Percentiles rank a stretch among this genome's conserved stretches.
Conservation (phyloP, 2,329 filamentous ascomycete species). For the Ramularia endophylla region DNA sequence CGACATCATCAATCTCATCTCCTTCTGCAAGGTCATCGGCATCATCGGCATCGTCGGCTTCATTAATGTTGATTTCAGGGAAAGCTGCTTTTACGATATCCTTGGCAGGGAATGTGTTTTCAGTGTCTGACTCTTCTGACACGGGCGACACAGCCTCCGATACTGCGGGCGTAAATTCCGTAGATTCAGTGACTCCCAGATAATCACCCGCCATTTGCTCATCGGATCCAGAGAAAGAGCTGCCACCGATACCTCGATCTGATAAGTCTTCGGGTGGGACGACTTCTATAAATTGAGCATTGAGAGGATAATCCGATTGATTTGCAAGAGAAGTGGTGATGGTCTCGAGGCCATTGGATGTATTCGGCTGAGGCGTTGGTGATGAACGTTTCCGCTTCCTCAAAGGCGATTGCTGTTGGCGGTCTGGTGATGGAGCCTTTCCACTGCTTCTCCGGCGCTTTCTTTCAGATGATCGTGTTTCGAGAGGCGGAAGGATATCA, state of each 20-base stretch:
- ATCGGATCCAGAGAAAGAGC: slow-evolving; percentile 17
- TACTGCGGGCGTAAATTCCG: slow-evolving; percentile 18
- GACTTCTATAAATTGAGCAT: slow-evolving; percentile 4
- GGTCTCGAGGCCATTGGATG: slow-evolving; percentile 5
- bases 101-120: slow-evolving; percentile 9
- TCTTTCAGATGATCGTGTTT: slow-evolving; percentile 3
- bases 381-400: slow-evolving; percentile 26
- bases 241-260: slow-evolving; percentile 11
- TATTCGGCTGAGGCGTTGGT: slow-evolving; percentile 12
- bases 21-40: slow-evolving; percentile 11
- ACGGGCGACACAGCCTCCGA: slow-evolving; percentile 19
- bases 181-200: slow-evolving; percentile 14
- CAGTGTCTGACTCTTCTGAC: slow-evolving; percentile 15
- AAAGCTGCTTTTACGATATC: slow-evolving; percentile 1
- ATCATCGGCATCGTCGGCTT: slow-evolving; percentile 16
- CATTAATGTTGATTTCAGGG: slow-evolving; percentile 6
- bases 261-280: slow-evolving; percentile 11
- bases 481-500: slow-evolving; percentile 12
- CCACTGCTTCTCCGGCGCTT: slow-evolving; percentile 3
- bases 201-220: slow-evolving; percentile 12
- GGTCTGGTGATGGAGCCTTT: slow-evolving; percentile 2
- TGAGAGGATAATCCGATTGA: too few relatives aligned
- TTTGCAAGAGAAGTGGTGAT: background rate
- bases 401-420: slow-evolving; percentile 14
- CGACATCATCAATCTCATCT: slow-evolving; percentile 21